Percentiles rank a stretch among this genome's conserved stretches.
These are phyloP conservation scores for Yamadazyma ubonensis DNA, from an alignment of 805 yeast genomes.

Conservation along the genomic window DNA sequence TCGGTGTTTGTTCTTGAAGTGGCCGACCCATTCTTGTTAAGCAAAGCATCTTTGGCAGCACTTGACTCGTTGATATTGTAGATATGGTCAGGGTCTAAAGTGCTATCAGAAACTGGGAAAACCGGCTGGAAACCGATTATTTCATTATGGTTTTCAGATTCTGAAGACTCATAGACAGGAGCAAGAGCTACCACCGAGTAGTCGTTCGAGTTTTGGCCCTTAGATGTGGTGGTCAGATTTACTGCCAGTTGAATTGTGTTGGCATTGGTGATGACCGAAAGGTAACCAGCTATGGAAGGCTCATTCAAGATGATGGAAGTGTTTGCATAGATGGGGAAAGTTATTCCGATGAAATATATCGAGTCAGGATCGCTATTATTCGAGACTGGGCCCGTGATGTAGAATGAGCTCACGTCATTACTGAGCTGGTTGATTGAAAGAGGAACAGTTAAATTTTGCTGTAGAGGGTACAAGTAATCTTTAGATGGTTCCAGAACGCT, in stretches of 20 bases:
- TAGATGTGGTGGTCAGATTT: conserved; percentile 14
- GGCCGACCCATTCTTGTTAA: conserved; percentile 25
- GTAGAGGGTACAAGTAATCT: conserved; percentile 50
- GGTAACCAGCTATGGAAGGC: conserved; percentile 65
- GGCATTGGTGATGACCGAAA: conserved; percentile 53
- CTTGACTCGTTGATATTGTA: conserved; percentile 28
- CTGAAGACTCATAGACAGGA: conserved; percentile 30
- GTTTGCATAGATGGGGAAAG: conserved; percentile 72
- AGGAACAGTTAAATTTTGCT: conserved; percentile 45
- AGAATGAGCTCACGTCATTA: conserved; percentile 21
- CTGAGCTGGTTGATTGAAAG: conserved; percentile 39
- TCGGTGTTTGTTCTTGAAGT: conserved; percentile 22
- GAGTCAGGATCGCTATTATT: conserved; percentile 32
- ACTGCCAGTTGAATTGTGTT: conserved; percentile 30
- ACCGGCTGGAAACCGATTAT: conserved; percentile 48
- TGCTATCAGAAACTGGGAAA: conserved; percentile 23
- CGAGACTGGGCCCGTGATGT: conserved; percentile 63
- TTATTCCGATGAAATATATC: conserved; percentile 64
- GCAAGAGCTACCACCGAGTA: conserved; percentile 32
- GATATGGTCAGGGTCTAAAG: conserved; percentile 20
- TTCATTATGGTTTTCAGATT: conserved; percentile 32
- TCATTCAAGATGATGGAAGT: conserved; percentile 59
- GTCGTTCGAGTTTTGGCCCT: conserved; percentile 17
- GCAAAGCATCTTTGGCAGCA: conserved; percentile 30
- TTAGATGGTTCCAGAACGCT: conserved; percentile 28